Evolutionary conservation across 1,284 basidiomycete genomes (phyloP), one percentile per base, ranked within the genome.

Genomic region (Fomitopsis betulina): DNA sequence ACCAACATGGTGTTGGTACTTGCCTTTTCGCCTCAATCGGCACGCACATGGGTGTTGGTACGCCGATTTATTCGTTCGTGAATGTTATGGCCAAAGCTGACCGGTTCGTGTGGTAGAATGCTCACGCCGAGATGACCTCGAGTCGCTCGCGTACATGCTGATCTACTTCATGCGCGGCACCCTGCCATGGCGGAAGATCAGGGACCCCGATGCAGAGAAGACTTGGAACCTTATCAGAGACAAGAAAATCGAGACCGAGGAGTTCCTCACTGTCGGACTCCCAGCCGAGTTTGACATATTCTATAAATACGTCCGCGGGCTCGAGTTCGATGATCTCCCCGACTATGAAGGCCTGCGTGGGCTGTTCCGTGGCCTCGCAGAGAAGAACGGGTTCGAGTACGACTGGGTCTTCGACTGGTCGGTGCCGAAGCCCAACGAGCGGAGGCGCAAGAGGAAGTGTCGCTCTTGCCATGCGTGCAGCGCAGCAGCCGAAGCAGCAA

Each of bases 11-110:
- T 55, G 96, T 96, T 42, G 96, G 96, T 56, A 98, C 96, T 0
- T 93, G 93, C 25, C 82, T 96, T 27, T 98, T 98, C 76, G 96
- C 96, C 12, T 91, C 92, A 49, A 89, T 98, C 73, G 96, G 94
- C 76, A 96, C 96, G 5, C 96, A 98, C 72, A 80, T 93, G 53
- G 96, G 96, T 63, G 85, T 95, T 58, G 93, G 88, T 87, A 54
- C 59, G 82, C 76, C 35, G 43, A 43, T 45, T 9, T 13, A 43
- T 37, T 17, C 25, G 13, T 37, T 17, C 25, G 13, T 50, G n/a
- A 10, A 21, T 5, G 5, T 49, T 6, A n/a, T 17, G 9, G 39
- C 30, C 32, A 13, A 37, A 21, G 35, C 51, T 45, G 2, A 54
- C 54, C 40, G 17, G 19, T 35, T 8, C 17, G 4, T 53, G 54